Conservation (phyloP, 331 rosid genomes). For the Pyracantha coccinea region DNA sequence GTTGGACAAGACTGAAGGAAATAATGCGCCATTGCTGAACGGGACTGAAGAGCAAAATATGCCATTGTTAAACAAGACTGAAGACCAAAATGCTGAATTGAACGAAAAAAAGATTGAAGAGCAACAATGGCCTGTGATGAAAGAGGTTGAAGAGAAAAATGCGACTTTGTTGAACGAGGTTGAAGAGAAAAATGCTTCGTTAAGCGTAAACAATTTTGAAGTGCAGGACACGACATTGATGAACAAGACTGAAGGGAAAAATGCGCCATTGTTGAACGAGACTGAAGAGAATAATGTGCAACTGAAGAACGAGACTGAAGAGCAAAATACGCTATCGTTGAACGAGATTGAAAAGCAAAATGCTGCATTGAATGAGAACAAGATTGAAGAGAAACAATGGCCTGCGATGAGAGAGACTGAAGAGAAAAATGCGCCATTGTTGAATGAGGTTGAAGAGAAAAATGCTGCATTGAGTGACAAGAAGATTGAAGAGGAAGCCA, state of each 20-base stretch:
- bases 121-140: too few relatives aligned
- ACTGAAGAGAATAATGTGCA: too few relatives aligned
- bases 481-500: not conserved
- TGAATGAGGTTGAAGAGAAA: too few relatives aligned
- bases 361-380: not conserved
- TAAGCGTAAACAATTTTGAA: too few relatives aligned
- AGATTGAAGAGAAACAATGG: not conserved
- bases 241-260: slow-evolving; percentile 4
- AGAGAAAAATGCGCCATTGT: not conserved
- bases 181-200: too few relatives aligned
- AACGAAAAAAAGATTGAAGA: not conserved
- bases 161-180: too few relatives aligned
- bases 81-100: not conserved
- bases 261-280: not conserved
- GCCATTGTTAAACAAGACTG: not conserved
- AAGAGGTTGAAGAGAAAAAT: too few relatives aligned
- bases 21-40: not conserved
- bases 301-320: too few relatives aligned
- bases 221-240: not conserved
- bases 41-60: not conserved
- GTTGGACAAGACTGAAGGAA: too few relatives aligned
- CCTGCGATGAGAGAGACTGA: not conserved
- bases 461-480: not conserved
- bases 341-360: not conserved
- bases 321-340: too few relatives aligned